phyloP scores from a whole-genome alignment of 2,329 filamentous ascomycete genomes.

The Ceratocystis colombiana region DNA sequence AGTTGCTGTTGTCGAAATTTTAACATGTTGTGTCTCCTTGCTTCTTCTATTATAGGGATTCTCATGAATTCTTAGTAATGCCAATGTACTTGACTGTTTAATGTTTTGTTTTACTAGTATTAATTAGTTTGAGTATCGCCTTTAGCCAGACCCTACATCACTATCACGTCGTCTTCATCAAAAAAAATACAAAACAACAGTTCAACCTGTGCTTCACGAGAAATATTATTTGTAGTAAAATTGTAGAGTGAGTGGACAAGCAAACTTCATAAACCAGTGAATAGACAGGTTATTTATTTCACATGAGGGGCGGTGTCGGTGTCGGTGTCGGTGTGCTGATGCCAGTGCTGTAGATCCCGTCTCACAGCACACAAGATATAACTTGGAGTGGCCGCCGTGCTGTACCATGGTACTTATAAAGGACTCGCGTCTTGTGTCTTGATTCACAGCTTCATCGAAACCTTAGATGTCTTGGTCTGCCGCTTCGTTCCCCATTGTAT shows the following conservation, averaged over 20 bases:
- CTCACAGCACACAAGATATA: not conserved
- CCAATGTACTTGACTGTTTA: not conserved
- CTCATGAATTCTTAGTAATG: not conserved
- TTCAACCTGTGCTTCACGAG: not conserved
- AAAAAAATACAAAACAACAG: not conserved
- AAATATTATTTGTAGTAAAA: not conserved
- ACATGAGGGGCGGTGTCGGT: not conserved
- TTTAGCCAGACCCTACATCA: slow-evolving; percentile 12
- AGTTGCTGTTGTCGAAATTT: no score
- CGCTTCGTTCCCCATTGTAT: slow-evolving; percentile 54
- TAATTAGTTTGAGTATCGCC: slow-evolving; percentile 4
- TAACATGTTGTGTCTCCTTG: not conserved
- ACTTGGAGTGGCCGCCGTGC: not conserved
- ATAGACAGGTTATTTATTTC: not conserved
- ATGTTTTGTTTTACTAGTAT: slow-evolving; percentile 9
- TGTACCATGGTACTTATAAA: no score
- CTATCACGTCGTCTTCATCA: not conserved
- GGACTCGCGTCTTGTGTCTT: not conserved
- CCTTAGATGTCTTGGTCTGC: slow-evolving; percentile 53
- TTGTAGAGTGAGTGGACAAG: not conserved
- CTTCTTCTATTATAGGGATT: not conserved
- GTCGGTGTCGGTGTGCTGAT: not conserved
- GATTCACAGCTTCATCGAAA: slow-evolving; percentile 26
- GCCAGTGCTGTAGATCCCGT: slow-evolving; percentile 18
- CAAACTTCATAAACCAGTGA: not conserved